Percentiles rank a stretch among this genome's conserved stretches.
Conservation (phyloP, 768 basidiomycete genomes). For the Trametes gibbosa region DNA sequence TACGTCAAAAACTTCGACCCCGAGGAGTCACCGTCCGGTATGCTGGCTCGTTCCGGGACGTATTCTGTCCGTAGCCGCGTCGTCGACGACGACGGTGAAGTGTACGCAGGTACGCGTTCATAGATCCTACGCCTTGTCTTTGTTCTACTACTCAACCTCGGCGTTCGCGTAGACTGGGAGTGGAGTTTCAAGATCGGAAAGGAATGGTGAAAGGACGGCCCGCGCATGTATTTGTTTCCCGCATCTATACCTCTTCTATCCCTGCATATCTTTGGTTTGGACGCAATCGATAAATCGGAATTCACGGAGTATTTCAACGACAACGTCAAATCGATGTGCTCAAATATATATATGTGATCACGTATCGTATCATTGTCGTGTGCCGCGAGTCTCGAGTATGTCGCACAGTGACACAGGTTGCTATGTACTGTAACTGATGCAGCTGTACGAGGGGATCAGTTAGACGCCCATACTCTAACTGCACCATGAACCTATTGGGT, state of each 20-base stretch:
- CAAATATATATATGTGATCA: background rate
- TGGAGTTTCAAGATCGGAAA: conserved; percentile 78
- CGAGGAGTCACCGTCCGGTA: conserved; percentile 67
- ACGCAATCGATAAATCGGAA: conserved; percentile 18
- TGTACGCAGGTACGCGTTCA: conserved; percentile 66
- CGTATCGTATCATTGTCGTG: background rate
- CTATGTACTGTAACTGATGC: no score
- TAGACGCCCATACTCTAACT: background rate
- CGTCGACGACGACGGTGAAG: conserved; percentile 79
- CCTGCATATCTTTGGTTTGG: conserved; percentile 17
- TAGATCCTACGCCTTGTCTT: background rate
- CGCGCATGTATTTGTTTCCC: conserved; percentile 28
- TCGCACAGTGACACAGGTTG: no score
- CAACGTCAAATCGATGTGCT: background rate
- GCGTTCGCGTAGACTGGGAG: background rate
- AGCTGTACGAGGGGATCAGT: no score
- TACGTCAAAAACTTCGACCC: conserved; percentile 77
- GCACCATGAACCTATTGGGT: conserved; percentile 5
- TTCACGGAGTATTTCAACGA: background rate
- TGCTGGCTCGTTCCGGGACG: conserved; percentile 77
- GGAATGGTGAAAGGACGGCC: conserved; percentile 60
- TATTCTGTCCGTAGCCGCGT: conserved; percentile 82
- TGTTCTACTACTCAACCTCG: background rate
- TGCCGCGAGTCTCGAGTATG: background rate
- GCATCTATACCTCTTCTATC: conserved; percentile 19